These are phyloP conservation scores for Dalechampia spathulata DNA, from an alignment of 441 rosid genomes.

Conservation along the genomic window DNA sequence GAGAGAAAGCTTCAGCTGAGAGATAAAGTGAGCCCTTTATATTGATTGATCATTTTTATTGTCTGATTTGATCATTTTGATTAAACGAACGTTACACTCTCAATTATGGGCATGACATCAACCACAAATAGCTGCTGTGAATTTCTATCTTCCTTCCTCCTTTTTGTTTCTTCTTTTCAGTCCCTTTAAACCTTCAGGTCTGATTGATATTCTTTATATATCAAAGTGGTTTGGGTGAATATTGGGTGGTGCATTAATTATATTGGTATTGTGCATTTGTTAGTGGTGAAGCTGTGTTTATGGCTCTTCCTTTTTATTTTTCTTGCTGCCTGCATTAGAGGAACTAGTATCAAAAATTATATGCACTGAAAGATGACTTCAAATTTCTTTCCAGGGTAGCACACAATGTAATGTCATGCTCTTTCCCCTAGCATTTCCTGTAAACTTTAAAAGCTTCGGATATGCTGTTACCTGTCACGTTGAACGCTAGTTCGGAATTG, in stretches of 20 bases:
- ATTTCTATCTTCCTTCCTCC: not conserved
- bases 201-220: not conserved
- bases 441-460: not conserved
- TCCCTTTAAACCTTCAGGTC: not conserved
- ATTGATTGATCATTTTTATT: not conserved
- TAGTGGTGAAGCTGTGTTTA: not conserved
- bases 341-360: not conserved
- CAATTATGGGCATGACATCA: not conserved
- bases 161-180: not conserved
- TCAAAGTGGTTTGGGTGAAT: not conserved
- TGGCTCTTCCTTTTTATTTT: not conserved
- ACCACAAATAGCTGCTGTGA: no score
- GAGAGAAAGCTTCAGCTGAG: slow-evolving; percentile 77
- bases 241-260: no score
- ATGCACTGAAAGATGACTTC: not conserved
- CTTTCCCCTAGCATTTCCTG: not conserved
- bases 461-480: not conserved
- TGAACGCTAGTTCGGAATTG: not conserved
- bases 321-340: not conserved
- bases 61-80: not conserved
- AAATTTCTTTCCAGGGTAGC: not conserved
- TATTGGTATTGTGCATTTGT: not conserved
- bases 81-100: not conserved
- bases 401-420: not conserved
- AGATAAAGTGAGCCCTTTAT: slow-evolving; percentile 56